Evolutionary conservation across 495 filamentous ascomycete species (phyloP), one percentile per base, ranked within the genome.

Genomic region (Parathielavia hyrcaniae): DNA sequence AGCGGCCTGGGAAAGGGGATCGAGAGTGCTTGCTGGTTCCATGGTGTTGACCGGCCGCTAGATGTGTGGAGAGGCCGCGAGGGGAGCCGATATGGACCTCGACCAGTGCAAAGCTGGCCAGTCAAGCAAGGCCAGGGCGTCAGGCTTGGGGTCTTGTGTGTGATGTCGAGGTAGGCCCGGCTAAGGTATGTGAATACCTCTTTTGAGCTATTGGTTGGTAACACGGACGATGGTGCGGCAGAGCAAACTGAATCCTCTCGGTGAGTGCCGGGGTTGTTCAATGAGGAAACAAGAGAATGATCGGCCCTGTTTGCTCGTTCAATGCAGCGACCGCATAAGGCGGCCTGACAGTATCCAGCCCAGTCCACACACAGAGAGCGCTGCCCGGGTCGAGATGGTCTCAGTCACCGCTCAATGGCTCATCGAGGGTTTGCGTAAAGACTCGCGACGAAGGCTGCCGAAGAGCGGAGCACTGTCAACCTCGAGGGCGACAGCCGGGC

Each of bases 11-110:
- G 64, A 50, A 38, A 64, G 30, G 55, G 62, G 50, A 36, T 48
- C 55, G 41, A 60, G 45, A 35, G 22, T 38, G 36, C 41, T 51
- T 48, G 62, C 50, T 50, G 62, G 35, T n/a, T 61, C 51, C 60
- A 58, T 53, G 32, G 35, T 47, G 55, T 22, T 19, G 26, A 35
- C 36, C 57, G 56, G 26, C 61, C 45, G 26, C 26, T 2, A 30
- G 26, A 50, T 51, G 64, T 53, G 5, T 64, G 48, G 48, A 32
- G 32, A 38, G 19, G 22, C 2, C 30, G 13, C 14, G 12, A 22
- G 52, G 36, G 30, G n/a, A 2, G 46, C 50, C 34, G 35, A 38
- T 30, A 23, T 30, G 41, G 17, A 36, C 17, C 55, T 46, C 32
- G 22, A 32, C 46, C n/a, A n/a, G 45, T 11, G 46, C 26, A 13